phyloP scores from a whole-genome alignment of 1,139 yeast genomes.

The Pichia sp. region DNA sequence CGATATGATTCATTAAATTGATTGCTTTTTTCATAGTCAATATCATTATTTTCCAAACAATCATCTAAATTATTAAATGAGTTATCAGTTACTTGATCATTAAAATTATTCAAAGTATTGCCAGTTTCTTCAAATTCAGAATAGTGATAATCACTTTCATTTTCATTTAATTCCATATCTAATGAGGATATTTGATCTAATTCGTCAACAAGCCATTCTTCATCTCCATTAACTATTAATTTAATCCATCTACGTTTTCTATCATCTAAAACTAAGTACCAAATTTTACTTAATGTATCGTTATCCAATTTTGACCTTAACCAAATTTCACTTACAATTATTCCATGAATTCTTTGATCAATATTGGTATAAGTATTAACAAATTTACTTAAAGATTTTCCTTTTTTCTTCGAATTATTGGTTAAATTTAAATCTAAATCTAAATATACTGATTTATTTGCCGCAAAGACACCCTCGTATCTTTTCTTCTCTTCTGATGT shows the following conservation, averaged over 20 bases:
- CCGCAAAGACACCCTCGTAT: constrained; percentile 91
- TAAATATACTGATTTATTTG: constrained; percentile 57
- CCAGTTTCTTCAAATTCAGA: too few species aligned
- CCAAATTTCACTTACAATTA: constrained; percentile 79
- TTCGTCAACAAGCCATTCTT: constrained; percentile 3
- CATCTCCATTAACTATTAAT: constrained; percentile 1
- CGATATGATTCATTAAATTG: too few species aligned
- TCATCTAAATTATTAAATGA: constrained; percentile 6
- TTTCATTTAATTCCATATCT: too few species aligned
- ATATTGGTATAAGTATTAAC: constrained; percentile 13
- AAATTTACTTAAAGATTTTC: constrained; percentile 5
- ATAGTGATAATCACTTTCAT: too few species aligned
- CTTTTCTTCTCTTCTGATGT: constrained; percentile 74
- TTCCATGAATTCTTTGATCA: constrained; percentile 41
- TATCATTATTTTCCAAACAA: neutral
- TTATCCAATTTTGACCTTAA: constrained; percentile 62
- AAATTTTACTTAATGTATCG: constrained; percentile 58
- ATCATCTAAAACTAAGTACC: constrained; percentile 72
- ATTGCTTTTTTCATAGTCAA: too few species aligned
- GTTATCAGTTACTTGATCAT: too few species aligned
- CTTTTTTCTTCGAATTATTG: neutral
- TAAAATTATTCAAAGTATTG: too few species aligned
- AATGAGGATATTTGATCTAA: too few species aligned
- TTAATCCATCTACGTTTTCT: constrained; percentile 32
- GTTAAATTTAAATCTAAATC: constrained; percentile 12